Percentiles rank a stretch among this genome's conserved stretches.
phyloP scores from a whole-genome alignment of 306 rosid genomes.

The Dryas alaskensis region DNA sequence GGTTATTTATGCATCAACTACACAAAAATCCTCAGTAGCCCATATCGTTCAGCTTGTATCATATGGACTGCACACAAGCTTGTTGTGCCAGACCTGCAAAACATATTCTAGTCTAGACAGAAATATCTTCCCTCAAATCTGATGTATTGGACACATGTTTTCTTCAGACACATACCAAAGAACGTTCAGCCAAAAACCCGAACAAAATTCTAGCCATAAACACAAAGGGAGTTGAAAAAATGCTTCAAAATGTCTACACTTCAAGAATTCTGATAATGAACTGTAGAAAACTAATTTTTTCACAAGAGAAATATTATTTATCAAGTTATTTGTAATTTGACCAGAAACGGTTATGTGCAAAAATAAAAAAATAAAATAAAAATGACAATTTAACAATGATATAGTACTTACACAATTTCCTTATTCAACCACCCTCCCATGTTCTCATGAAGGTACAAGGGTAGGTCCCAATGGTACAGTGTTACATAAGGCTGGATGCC shows the following conservation, averaged over 20 bases:
- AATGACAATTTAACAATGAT: not conserved
- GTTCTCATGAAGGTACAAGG: conserved; percentile 80
- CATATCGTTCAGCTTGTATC: not conserved
- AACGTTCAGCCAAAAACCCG: not conserved
- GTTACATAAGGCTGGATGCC: conserved; percentile 87
- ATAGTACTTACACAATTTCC: conserved; percentile 61
- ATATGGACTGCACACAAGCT: too few species aligned
- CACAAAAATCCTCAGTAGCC: not conserved
- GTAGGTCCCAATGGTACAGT: conserved; percentile 97
- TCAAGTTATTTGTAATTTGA: not conserved
- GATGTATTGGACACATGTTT: too few species aligned
- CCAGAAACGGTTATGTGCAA: not conserved
- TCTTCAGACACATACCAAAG: not conserved
- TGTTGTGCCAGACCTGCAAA: too few species aligned
- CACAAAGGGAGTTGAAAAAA: not conserved
- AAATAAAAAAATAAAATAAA: not conserved
- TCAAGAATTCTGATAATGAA: not conserved
- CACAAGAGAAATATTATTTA: not conserved
- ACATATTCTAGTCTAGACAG: too few species aligned
- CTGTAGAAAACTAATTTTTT: not conserved
- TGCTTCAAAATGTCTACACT: not conserved
- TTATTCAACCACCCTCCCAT: conserved; percentile 87
- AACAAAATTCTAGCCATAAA: not conserved
- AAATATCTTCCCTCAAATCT: too few species aligned
- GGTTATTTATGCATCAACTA: not conserved